Evolutionary conservation across 352 stramenopile species (phyloP).

Genomic region (Globisporangium nodosum): DNA sequence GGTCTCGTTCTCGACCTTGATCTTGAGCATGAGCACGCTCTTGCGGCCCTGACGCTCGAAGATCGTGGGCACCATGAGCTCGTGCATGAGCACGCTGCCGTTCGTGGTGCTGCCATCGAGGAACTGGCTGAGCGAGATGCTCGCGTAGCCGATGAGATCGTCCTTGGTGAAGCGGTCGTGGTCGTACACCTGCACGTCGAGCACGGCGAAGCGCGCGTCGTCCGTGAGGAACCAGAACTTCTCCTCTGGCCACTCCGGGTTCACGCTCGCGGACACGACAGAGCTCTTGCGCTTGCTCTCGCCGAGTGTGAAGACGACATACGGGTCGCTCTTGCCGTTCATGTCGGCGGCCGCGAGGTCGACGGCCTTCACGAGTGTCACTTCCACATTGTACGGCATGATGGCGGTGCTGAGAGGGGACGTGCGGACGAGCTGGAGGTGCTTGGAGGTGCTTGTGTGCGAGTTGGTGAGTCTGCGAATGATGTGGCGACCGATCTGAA

Average conservation of each 20-base stretch:
- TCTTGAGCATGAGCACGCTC: conserved; percentile 67
- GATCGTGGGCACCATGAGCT: conserved; percentile 38
- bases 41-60: conserved; percentile 68
- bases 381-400: conserved; percentile 55
- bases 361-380: conserved; percentile 62
- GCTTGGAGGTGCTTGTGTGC: too few relatives aligned
- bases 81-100: conserved; percentile 49
- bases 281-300: conserved; percentile 66
- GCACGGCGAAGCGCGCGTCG: conserved; percentile 39
- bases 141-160: conserved; percentile 66
- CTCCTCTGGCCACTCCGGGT: conserved; percentile 66
- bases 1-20: conserved; percentile 55
- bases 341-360: conserved; percentile 72
- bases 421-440: background rate
- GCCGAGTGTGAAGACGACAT: conserved; percentile 70
- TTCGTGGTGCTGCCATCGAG: conserved; percentile 30
- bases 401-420: background rate
- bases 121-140: conserved; percentile 47
- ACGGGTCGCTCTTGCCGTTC: conserved; percentile 83
- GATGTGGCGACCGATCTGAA: too few relatives aligned
- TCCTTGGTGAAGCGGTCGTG: conserved; percentile 74
- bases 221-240: conserved; percentile 64
- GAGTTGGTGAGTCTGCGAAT: too few relatives aligned
- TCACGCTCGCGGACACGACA: conserved; percentile 45
- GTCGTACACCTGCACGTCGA: conserved; percentile 68